Base-by-base conservation (phyloP, 2,329 filamentous ascomycete genomes). In the Calonectria leucothoes region DNA sequence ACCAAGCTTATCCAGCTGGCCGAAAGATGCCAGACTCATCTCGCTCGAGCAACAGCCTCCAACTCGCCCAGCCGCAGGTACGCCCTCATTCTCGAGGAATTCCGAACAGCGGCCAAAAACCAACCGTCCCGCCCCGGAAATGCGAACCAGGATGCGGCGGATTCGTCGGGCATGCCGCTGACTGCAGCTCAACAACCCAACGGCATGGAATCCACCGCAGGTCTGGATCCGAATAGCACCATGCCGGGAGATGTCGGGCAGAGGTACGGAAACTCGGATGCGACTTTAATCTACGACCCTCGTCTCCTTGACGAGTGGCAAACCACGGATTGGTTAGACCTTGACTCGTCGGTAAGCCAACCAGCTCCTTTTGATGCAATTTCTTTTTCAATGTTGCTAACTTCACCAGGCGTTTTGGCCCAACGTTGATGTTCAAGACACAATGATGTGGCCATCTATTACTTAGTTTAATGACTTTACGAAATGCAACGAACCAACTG, bases 1-100 rank as follows among this genome's bases (percentile, higher is more conserved):
- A 66, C 63, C 12, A 66, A 73, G 20, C 57, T 82, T 1, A 72
- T 81, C 15, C 73, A 78, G 14, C 39, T 83, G 27, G 81, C 81
- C 6, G 78, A 81, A 25, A 70, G 67, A 23, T 79, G 77, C 10
- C 77, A 78, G 33, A 69, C 37, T 3, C 76, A 79, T 42, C 67
- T 79, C 0, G 75, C 74, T 2, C 64, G 72, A 0, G 76, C 77
- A 1, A 78, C 73, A 0, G 74, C 76, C 1, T 76, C 75, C 0
- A 76, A 79, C 25, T 79, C 77, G 6, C 73, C 76, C 1, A 79
- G 77, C 29, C 73, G 75, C 1, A 64, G 76, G 25, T 78, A 78
- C 37, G 74, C 75, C 2, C 69, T 76, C 3, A 78, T 78, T 29
- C 65, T 78, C 0, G 75, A 78, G 1, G 75, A 77, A 29, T 74